These are phyloP conservation scores for Fonsecaea multimorphosa DNA, from an alignment of 2,329 filamentous ascomycete species.

Conservation along the genomic window DNA sequence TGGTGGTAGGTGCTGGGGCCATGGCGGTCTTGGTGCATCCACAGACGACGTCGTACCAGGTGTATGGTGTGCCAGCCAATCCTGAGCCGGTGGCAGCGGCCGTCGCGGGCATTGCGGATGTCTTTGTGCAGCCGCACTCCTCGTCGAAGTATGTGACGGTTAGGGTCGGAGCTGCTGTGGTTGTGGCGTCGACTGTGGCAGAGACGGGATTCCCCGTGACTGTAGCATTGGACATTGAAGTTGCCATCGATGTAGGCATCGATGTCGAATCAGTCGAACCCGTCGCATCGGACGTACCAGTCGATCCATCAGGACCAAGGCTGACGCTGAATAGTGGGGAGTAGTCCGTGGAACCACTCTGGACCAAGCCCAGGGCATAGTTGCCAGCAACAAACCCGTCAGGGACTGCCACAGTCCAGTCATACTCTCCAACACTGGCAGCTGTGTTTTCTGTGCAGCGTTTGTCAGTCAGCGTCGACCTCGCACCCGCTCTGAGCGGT, in stretches of 20 bases:
- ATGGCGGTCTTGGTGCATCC: conserved; percentile 35
- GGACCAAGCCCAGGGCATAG: conserved; percentile 34
- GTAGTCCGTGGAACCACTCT: conserved; percentile 26
- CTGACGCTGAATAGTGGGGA: conserved; percentile 24
- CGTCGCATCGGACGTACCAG: too few species aligned
- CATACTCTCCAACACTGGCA: conserved; percentile 24
- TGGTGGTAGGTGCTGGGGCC: conserved; percentile 24
- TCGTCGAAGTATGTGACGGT: conserved; percentile 36
- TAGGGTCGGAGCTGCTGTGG: conserved; percentile 16
- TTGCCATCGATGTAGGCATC: conserved; percentile 2
- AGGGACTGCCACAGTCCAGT: conserved; percentile 34
- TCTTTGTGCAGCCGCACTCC: conserved; percentile 35
- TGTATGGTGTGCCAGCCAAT: conserved; percentile 28
- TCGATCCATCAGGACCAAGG: neutral
- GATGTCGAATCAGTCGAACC: conserved; percentile 2
- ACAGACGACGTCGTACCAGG: conserved; percentile 32
- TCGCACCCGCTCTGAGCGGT: neutral
- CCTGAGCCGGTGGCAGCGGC: conserved; percentile 25
- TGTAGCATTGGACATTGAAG: neutral
- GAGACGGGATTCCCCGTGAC: conserved; percentile 23
- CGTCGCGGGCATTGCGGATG: conserved; percentile 20
- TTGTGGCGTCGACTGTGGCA: conserved; percentile 14
- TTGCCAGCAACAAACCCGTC: conserved; percentile 31
- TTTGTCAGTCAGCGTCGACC: neutral
- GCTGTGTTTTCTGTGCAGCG: conserved; percentile 23